phyloP scores from a whole-genome alignment of 495 filamentous ascomycete species.

The Podospora didyma region DNA sequence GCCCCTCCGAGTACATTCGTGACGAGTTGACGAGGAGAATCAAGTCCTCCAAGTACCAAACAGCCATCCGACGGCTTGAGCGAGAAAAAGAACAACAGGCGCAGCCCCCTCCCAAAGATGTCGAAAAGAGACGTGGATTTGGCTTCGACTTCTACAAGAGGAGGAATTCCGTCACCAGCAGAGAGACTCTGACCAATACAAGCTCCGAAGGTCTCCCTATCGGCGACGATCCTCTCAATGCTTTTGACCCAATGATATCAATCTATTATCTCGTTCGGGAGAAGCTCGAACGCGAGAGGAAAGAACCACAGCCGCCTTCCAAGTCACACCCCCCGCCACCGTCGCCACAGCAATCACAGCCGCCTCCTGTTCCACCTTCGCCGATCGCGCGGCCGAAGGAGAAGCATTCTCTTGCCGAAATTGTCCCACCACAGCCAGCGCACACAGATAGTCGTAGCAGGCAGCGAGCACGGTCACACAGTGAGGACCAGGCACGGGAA shows the following conservation, averaged over 20 bases:
- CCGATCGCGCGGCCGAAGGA: slow-evolving; percentile 43
- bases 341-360: slow-evolving; percentile 19
- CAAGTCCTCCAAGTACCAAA: slow-evolving; percentile 87
- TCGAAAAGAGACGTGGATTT: slow-evolving; percentile 81
- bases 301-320: slow-evolving; percentile 24
- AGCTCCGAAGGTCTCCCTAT: slow-evolving; percentile 80
- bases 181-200: slow-evolving; percentile 81
- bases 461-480: slow-evolving; percentile 86
- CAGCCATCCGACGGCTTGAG: slow-evolving; percentile 59
- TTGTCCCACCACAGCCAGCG: slow-evolving; percentile 78
- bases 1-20: slow-evolving; percentile 74
- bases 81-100: slow-evolving; percentile 65
- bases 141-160: slow-evolving; percentile 97
- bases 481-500: slow-evolving; percentile 86
- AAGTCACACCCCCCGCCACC: slow-evolving; percentile 22
- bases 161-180: slow-evolving; percentile 78
- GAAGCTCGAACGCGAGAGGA: slow-evolving; percentile 78
- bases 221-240: slow-evolving; percentile 86
- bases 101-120: slow-evolving; percentile 51
- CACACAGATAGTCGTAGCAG: slow-evolving; percentile 86
- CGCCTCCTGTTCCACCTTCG: slow-evolving; percentile 21
- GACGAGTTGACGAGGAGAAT: slow-evolving; percentile 77
- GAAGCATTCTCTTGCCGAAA: slow-evolving; percentile 54
- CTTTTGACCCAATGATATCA: slow-evolving; percentile 87
- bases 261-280: slow-evolving; percentile 95